phyloP scores from a whole-genome alignment of 2,329 filamentous ascomycete genomes.

The Pyricularia grisea region DNA sequence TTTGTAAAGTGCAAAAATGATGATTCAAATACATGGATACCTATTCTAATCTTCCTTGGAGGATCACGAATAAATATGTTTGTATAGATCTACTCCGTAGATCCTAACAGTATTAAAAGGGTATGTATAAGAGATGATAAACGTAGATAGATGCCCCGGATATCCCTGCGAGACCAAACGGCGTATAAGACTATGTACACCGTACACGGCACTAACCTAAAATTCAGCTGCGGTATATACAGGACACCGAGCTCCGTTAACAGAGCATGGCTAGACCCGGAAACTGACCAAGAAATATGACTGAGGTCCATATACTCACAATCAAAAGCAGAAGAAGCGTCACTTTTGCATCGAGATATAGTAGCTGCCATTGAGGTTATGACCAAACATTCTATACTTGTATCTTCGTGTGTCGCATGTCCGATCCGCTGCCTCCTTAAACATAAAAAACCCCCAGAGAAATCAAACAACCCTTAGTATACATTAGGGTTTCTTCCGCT shows the following conservation, averaged over 20 bases:
- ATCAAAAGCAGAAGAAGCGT: not conserved
- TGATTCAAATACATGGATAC: too few species aligned
- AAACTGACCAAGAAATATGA: not conserved
- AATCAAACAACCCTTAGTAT: not conserved
- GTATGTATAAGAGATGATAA: too few species aligned
- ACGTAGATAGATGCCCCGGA: too few species aligned
- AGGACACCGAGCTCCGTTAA: too few species aligned
- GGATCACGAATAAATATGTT: too few species aligned
- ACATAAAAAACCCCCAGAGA: not conserved
- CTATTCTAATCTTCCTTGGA: too few species aligned
- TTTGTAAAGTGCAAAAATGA: too few species aligned
- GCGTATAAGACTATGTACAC: too few species aligned
- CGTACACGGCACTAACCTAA: too few species aligned
- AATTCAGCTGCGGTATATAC: not conserved
- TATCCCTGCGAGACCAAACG: too few species aligned
- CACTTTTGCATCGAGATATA: not conserved
- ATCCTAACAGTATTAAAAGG: too few species aligned
- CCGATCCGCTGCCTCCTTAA: not conserved
- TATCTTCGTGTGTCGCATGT: not conserved
- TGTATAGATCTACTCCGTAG: too few species aligned
- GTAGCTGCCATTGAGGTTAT: not conserved
- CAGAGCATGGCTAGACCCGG: not conserved
- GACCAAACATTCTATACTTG: not conserved
- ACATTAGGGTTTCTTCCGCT: not conserved
- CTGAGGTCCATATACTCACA: not conserved